These are phyloP conservation scores for Tripterygium wilfordii DNA, from an alignment of 177 flowering plant species.

Conservation along the genomic window DNA sequence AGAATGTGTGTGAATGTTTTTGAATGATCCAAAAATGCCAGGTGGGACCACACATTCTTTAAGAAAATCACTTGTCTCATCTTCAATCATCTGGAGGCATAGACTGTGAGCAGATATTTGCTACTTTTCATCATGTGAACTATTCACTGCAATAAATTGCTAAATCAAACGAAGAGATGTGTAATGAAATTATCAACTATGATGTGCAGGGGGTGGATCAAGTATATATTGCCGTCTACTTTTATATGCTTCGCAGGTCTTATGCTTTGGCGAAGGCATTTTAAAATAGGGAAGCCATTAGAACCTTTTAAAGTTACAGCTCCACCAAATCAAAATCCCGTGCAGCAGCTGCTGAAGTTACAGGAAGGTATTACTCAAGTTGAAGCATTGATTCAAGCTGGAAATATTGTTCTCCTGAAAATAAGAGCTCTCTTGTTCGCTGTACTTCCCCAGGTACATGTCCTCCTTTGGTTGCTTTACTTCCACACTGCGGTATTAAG, in stretches of 20 bases:
- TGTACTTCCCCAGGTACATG: conserved; percentile 64
- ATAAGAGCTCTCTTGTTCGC: conserved; percentile 71
- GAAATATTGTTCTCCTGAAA: conserved; percentile 72
- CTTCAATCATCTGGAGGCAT: too few relatives aligned
- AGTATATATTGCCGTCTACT: conserved; percentile 42
- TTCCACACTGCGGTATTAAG: too few relatives aligned
- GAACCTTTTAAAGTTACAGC: conserved; percentile 50
- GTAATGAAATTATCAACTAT: conserved; percentile 1
- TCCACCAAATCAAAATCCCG: conserved; percentile 71
- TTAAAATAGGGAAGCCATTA: conserved; percentile 42
- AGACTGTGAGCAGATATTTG: too few relatives aligned
- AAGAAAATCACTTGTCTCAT: too few relatives aligned
- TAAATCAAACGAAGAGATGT: too few relatives aligned
- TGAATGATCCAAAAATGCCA: too few relatives aligned
- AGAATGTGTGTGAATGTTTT: too few relatives aligned
- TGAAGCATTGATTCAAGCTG: conserved; percentile 65
- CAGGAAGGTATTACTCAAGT: conserved; percentile 65
- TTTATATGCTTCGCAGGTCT: conserved; percentile 36
- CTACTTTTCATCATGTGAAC: too few relatives aligned
- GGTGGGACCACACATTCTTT: too few relatives aligned
- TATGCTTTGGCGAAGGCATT: conserved; percentile 58
- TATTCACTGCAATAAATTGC: too few relatives aligned
- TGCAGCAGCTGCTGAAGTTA: conserved; percentile 70
- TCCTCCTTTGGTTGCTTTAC: too few relatives aligned
- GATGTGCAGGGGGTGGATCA: conserved; percentile 68